Percentiles rank a stretch among this genome's conserved stretches.
These are phyloP conservation scores for Prunus dulcis DNA, from an alignment of 306 rosid species.

Conservation along the genomic window DNA sequence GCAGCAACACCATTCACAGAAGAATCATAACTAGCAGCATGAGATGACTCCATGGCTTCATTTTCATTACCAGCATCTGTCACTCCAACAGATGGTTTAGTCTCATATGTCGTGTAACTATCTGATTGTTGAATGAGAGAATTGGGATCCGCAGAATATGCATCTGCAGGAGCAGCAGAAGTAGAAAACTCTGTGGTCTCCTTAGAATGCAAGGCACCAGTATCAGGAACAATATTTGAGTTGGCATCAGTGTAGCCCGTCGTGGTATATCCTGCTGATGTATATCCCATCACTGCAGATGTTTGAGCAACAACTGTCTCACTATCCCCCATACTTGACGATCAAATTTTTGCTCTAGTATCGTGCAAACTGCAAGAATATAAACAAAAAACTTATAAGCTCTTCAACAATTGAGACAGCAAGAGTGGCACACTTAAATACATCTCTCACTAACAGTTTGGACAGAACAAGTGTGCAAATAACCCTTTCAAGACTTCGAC, in stretches of 20 bases:
- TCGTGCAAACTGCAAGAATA: slow-evolving; percentile 25
- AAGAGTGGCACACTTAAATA: not conserved
- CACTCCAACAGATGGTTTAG: slow-evolving; percentile 32
- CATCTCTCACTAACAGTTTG: not conserved
- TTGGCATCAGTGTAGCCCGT: slow-evolving; percentile 47
- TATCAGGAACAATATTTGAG: slow-evolving; percentile 32
- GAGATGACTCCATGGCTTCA: slow-evolving; percentile 28
- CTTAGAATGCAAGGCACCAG: slow-evolving; percentile 28
- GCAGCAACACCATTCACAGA: slow-evolving; percentile 46
- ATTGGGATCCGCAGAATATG: slow-evolving; percentile 45
- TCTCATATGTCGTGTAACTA: slow-evolving; percentile 30
- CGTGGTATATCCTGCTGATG: slow-evolving; percentile 34
- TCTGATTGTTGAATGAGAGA: slow-evolving; percentile 50
- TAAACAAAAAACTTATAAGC: not conserved
- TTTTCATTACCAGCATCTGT: slow-evolving; percentile 37
- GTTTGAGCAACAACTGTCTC: slow-evolving; percentile 62
- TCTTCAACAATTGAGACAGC: not conserved
- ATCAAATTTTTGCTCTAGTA: slow-evolving; percentile 12
- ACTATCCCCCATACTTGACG: slow-evolving; percentile 62
- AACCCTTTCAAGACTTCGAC: not conserved
- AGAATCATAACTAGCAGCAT: slow-evolving; percentile 41
- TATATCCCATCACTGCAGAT: slow-evolving; percentile 40
- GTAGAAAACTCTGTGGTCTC: slow-evolving; percentile 39
- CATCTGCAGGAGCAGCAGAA: slow-evolving; percentile 28
- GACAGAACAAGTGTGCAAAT: not conserved